Evolutionary conservation across 805 yeast species (phyloP).

Genomic region (Clavispora vitiphila): DNA sequence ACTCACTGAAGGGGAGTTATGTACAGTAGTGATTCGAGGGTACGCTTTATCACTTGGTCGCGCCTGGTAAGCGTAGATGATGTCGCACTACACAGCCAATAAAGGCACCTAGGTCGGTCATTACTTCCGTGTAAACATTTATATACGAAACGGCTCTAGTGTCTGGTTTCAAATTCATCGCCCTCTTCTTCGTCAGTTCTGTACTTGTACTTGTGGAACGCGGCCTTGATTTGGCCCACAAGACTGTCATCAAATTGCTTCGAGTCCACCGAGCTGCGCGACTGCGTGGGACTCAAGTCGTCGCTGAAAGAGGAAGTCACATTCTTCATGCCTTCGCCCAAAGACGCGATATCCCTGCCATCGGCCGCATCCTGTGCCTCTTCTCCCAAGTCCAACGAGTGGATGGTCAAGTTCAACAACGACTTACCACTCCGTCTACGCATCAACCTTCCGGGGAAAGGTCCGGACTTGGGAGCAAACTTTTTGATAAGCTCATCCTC

Average conservation of each 20-base stretch:
- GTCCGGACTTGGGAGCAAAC: slow-evolving; percentile 42
- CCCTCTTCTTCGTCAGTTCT: slow-evolving; percentile 30
- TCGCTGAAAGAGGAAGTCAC: slow-evolving; percentile 17
- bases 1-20: too few species aligned
- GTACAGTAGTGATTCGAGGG: too few species aligned
- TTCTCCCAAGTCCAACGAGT: slow-evolving; percentile 60
- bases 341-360: slow-evolving; percentile 11
- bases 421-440: slow-evolving; percentile 77
- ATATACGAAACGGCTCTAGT: slow-evolving; percentile 1
- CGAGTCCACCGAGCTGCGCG: slow-evolving; percentile 27
- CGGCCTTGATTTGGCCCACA: slow-evolving; percentile 31
- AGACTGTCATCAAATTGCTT: slow-evolving; percentile 27
- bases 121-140: not conserved
- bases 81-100: too few species aligned
- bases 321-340: slow-evolving; percentile 14
- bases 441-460: slow-evolving; percentile 49
- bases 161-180: slow-evolving; percentile 47
- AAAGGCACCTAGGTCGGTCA: too few species aligned
- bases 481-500: slow-evolving; percentile 31
- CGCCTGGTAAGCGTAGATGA: too few species aligned
- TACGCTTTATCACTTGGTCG: too few species aligned
- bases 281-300: slow-evolving; percentile 12
- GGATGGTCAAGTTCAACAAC: slow-evolving; percentile 60
- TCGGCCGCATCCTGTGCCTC: slow-evolving; percentile 41
- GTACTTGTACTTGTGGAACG: slow-evolving; percentile 29